These are phyloP conservation scores for Heterobasidion parviporum DNA, from an alignment of 1,284 basidiomycete genomes.

Conservation along the genomic window DNA sequence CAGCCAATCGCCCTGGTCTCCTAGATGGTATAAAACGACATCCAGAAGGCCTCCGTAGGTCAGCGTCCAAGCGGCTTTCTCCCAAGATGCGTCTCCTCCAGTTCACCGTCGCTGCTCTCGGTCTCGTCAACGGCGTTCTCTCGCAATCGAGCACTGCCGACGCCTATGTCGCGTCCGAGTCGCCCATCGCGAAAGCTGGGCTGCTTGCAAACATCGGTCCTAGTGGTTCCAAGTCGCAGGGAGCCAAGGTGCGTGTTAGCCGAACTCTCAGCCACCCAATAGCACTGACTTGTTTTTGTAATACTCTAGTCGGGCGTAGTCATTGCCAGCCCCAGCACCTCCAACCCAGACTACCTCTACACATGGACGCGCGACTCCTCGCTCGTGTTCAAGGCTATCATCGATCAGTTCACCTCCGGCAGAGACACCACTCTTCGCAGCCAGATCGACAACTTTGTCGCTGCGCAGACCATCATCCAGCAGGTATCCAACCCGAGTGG, in stretches of 20 bases:
- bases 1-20: no score
- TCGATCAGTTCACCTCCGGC: conserved; percentile 28
- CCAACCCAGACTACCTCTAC: conserved; percentile 30
- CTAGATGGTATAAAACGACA: no score
- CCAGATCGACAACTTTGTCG: conserved; percentile 26
- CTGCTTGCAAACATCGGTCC: conserved; percentile 64
- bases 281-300: neutral
- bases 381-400: conserved; percentile 32
- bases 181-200: conserved; percentile 49
- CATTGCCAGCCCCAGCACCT: conserved; percentile 29
- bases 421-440: conserved; percentile 19
- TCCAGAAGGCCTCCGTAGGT: no score
- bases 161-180: conserved; percentile 42
- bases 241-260: conserved; percentile 31
- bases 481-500: conserved; percentile 36
- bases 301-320: conserved; percentile 21
- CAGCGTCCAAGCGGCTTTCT: neutral
- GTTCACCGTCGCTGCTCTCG: neutral
- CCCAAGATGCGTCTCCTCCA: neutral
- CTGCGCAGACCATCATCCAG: conserved; percentile 26
- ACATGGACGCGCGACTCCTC: conserved; percentile 34
- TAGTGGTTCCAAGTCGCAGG: conserved; percentile 41
- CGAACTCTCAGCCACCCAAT: neutral
- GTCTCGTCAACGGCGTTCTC: neutral
- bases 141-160: conserved; percentile 9